Conservation (phyloP, 1,284 basidiomycete genomes). For the Rhodotorula sp. region DNA sequence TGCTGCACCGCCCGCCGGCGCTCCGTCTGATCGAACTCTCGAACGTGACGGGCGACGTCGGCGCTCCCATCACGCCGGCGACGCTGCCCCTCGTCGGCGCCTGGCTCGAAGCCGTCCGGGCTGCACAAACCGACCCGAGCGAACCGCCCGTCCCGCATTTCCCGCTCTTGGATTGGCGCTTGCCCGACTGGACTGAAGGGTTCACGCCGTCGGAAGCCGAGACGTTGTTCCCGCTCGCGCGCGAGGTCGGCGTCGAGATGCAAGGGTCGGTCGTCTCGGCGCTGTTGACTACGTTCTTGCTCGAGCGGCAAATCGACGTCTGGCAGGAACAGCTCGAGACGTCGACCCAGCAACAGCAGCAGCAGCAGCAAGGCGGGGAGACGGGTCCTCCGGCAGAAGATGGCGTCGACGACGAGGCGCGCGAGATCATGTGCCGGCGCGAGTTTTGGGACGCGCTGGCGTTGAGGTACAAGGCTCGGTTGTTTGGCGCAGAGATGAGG, state of each 20-base stretch:
- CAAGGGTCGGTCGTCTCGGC: constrained; percentile 10
- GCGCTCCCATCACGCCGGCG: constrained; percentile 12
- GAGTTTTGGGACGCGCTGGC: constrained; percentile 29
- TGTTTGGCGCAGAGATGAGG: neutral
- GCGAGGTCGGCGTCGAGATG: constrained; percentile 2
- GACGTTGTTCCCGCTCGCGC: constrained; percentile 23
- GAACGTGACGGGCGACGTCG: constrained; percentile 23
- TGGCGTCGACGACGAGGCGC: constrained; percentile 16
- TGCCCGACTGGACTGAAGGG: constrained; percentile 10
- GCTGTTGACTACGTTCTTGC: constrained; percentile 17
- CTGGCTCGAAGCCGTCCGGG: constrained; percentile 13
- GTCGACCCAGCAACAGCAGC: too few relatives aligned
- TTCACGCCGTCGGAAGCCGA: constrained; percentile 17
- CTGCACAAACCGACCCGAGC: neutral
- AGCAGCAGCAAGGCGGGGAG: too few relatives aligned
- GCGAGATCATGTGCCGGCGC: constrained; percentile 4
- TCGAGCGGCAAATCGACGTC: constrained; percentile 19
- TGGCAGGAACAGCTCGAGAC: constrained; percentile 6
- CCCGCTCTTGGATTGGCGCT: constrained; percentile 18
- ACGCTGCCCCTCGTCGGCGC: constrained; percentile 10
- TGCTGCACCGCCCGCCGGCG: constrained; percentile 4
- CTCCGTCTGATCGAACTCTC: constrained; percentile 17
- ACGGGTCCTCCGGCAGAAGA: neutral
- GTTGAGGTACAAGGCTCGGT: constrained; percentile 19
- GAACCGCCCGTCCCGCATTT: constrained; percentile 2